Evolutionary conservation across 192 early-diverging fungal species (phyloP).

Genomic region (Coemansia sp.): DNA sequence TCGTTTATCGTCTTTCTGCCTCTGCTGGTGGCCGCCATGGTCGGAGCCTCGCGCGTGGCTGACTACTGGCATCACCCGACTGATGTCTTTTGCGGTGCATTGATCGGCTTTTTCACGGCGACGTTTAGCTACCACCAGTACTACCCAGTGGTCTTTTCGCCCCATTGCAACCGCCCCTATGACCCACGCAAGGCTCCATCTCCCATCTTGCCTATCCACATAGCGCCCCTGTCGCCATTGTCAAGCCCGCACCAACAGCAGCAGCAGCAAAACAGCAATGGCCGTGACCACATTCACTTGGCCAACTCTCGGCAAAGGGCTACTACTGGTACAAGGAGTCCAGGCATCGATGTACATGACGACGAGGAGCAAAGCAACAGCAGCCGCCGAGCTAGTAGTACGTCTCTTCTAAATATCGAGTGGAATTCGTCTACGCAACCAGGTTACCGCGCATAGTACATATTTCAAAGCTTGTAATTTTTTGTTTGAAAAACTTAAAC

Average conservation of each 20-base stretch:
- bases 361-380: slow-evolving; percentile 7
- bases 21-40: slow-evolving; percentile 44
- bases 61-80: slow-evolving; percentile 67
- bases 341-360: not conserved
- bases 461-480: not conserved
- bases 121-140: slow-evolving; percentile 49
- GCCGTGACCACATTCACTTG: slow-evolving; percentile 13
- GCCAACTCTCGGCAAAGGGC: slow-evolving; percentile 3
- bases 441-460: not conserved
- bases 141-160: slow-evolving; percentile 31
- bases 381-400: not conserved
- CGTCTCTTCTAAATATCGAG: not conserved
- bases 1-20: slow-evolving; percentile 58
- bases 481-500: slow-evolving; percentile 6
- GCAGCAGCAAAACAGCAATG: not conserved
- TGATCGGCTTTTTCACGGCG: slow-evolving; percentile 41
- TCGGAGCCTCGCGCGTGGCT: slow-evolving; percentile 60
- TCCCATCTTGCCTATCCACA: slow-evolving; percentile 33
- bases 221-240: not conserved
- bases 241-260: slow-evolving; percentile 5
- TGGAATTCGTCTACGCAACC: not conserved
- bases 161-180: slow-evolving; percentile 23
- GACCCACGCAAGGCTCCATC: slow-evolving; percentile 31
- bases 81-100: slow-evolving; percentile 62
- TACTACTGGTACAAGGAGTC: not conserved